Evolutionary conservation across 108 stramenopile genomes (phyloP).

Genomic region (Chaetoceros tenuissimus): DNA sequence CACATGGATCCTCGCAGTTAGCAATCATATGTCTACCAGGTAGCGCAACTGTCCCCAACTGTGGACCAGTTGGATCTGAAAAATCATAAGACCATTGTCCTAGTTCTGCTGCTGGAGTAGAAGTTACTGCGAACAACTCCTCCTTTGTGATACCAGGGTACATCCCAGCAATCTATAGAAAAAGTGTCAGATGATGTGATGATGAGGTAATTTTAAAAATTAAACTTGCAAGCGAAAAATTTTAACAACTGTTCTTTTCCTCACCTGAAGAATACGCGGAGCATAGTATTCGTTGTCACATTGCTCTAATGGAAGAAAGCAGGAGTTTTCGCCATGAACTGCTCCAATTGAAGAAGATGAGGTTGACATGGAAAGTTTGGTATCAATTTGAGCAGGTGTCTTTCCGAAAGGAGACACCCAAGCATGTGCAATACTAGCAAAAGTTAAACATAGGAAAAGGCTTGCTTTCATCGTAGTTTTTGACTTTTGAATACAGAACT

Average conservation of each 20-base stretch:
- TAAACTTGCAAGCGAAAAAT: not conserved
- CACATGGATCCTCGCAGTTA: conserved; percentile 68
- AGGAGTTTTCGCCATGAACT: conserved; percentile 62
- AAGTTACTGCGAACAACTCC: conserved; percentile 52
- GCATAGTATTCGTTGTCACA: conserved; percentile 75
- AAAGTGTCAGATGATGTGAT: not conserved
- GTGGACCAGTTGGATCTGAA: conserved; percentile 83
- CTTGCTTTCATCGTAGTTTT: not conserved
- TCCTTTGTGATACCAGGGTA: conserved; percentile 69
- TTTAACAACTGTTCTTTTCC: conserved; percentile 5
- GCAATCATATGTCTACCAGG: conserved; percentile 52
- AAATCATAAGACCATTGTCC: conserved; percentile 88
- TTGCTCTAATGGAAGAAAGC: conserved; percentile 75
- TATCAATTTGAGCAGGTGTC: not conserved
- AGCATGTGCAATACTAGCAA: not conserved
- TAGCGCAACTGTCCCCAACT: conserved; percentile 78
- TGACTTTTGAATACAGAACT: not conserved
- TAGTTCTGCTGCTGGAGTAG: conserved; percentile 49
- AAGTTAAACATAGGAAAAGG: not conserved
- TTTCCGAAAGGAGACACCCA: not conserved
- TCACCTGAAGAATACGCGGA: conserved; percentile 76
- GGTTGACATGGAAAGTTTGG: not conserved
- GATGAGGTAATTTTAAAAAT: not conserved
- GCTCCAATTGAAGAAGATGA: not conserved
- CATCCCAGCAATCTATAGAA: conserved; percentile 67